Percentiles rank a stretch among this genome's conserved stretches.
Evolutionary conservation across 768 basidiomycete species (phyloP).

Genomic region (Scleroderma bovista): DNA sequence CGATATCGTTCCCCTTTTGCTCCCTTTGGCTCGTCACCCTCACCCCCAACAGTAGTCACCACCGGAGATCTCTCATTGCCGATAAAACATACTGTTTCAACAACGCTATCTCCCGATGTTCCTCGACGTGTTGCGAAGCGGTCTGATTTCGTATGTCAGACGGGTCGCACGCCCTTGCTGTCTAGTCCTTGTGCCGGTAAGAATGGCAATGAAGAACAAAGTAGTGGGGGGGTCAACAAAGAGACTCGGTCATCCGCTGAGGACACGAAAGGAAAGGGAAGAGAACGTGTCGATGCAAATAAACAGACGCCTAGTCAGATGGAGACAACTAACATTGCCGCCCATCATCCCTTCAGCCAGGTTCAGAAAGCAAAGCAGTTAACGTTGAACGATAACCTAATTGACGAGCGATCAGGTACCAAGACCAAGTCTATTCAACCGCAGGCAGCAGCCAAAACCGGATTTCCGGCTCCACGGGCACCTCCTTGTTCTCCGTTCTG

Average conservation of each 20-base stretch:
- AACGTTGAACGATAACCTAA: not conserved
- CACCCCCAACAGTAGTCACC: constrained; percentile 3
- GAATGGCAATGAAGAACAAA: not conserved
- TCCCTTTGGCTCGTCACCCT: constrained; percentile 13
- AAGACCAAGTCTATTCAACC: too few species aligned
- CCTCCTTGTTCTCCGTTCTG: constrained; percentile 18
- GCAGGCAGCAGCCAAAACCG: not conserved
- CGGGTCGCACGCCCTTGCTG: constrained; percentile 9
- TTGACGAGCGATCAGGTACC: too few species aligned
- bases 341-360: constrained; percentile 8
- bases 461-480: constrained; percentile 12
- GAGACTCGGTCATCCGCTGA: constrained; percentile 14
- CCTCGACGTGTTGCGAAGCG: constrained; percentile 19
- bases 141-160: constrained; percentile 14
- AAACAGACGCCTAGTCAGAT: constrained; percentile 17
- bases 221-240: not conserved
- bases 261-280: not conserved
- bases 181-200: not conserved
- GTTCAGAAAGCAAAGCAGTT: not conserved
- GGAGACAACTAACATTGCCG: not conserved
- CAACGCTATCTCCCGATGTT: constrained; percentile 5
- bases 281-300: not conserved
- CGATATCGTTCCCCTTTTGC: constrained; percentile 9
- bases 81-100: not conserved
- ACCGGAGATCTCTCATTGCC: not conserved